Percentiles rank a stretch among this genome's conserved stretches.
Conservation (phyloP, 2,329 filamentous ascomycete species). For the Endothia cerciana region DNA sequence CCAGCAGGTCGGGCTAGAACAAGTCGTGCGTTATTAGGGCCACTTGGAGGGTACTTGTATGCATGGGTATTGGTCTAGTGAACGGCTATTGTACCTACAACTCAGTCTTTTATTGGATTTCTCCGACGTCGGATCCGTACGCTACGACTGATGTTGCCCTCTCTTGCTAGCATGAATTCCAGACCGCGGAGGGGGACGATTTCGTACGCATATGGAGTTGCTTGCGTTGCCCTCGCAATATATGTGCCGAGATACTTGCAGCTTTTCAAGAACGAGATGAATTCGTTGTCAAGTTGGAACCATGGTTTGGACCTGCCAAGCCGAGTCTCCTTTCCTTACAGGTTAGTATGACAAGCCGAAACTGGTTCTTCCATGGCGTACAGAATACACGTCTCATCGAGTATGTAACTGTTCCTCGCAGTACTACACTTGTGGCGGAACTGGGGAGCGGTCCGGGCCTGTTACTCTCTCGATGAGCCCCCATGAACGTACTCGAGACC, state of each 20-base stretch:
- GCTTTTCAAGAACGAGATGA: too few relatives aligned
- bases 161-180: background rate
- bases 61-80: background rate
- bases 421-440: background rate
- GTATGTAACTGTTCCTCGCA: background rate
- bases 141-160: background rate
- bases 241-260: background rate
- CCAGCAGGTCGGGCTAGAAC: background rate
- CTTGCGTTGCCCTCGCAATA: background rate
- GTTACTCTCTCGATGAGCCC: too few relatives aligned
- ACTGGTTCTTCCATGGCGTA: background rate
- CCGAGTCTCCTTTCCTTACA: too few relatives aligned
- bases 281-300: too few relatives aligned
- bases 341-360: background rate
- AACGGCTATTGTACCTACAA: background rate
- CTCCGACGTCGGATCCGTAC: conserved; percentile 8
- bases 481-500: background rate
- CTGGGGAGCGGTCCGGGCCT: too few relatives aligned
- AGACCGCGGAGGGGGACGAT: background rate
- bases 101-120: background rate
- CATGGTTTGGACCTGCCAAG: too few relatives aligned
- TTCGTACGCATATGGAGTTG: conserved; percentile 1
- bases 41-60: background rate
- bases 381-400: background rate
- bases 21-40: background rate